Evolutionary conservation across 2,329 filamentous ascomycete species (phyloP).

Genomic region (Mollisiaceae sp.): DNA sequence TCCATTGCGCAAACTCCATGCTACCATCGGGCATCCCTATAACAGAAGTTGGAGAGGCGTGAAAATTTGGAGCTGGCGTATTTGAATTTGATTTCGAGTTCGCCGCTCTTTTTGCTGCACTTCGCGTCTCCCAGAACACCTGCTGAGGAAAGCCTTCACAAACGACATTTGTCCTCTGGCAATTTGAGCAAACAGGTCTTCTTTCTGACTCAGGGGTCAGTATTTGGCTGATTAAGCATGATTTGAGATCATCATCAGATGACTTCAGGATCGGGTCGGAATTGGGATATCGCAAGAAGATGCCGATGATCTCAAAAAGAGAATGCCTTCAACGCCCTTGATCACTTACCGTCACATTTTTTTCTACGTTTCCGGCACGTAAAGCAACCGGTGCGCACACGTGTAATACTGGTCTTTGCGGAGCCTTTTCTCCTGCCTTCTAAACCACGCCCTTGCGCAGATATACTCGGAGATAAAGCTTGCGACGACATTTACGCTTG

Average conservation of each 20-base stretch:
- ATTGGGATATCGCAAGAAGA: neutral
- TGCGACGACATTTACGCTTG: slow-evolving; percentile 13
- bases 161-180: slow-evolving; percentile 19
- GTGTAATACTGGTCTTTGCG: slow-evolving; percentile 17
- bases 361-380: slow-evolving; percentile 64
- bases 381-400: slow-evolving; percentile 41
- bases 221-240: neutral
- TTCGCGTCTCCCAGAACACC: slow-evolving; percentile 15
- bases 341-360: slow-evolving; percentile 63
- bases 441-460: neutral
- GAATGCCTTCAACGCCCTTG: slow-evolving; percentile 50
- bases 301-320: neutral
- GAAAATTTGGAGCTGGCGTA: neutral
- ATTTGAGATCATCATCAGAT: slow-evolving; percentile 2
- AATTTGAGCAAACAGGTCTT: slow-evolving; percentile 22
- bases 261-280: neutral
- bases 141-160: slow-evolving; percentile 26
- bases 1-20: slow-evolving; percentile 3
- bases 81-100: neutral
- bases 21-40: neutral
- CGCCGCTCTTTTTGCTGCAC: slow-evolving; percentile 5
- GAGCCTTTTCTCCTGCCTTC: neutral
- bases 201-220: slow-evolving; percentile 43
- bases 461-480: neutral
- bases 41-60: neutral